These are phyloP conservation scores for Neurospora sp. DNA, from an alignment of 2,329 filamentous ascomycete species.

Conservation along the genomic window DNA sequence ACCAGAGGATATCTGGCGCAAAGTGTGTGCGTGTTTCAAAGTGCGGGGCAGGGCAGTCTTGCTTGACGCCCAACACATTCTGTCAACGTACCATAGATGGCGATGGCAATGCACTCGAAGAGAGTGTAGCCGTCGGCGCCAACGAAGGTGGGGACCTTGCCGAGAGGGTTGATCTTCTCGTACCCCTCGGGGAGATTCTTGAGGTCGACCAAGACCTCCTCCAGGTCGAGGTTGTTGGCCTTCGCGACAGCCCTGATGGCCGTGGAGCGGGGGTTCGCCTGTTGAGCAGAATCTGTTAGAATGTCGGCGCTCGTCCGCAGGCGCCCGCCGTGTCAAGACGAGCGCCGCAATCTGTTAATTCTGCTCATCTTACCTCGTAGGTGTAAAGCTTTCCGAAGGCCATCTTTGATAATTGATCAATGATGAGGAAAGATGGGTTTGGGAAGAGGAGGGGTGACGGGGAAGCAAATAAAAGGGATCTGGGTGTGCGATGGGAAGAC, in stretches of 20 bases:
- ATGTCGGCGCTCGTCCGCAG: conserved; percentile 16
- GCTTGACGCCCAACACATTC: conserved; percentile 20
- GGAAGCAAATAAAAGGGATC: neutral
- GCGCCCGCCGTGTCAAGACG: neutral
- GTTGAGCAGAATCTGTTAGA: conserved; percentile 9
- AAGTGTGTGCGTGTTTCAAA: conserved; percentile 5
- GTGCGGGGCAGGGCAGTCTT: conserved; percentile 7
- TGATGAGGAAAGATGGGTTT: conserved; percentile 17
- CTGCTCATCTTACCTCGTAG: conserved; percentile 50
- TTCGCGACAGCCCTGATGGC: conserved; percentile 89
- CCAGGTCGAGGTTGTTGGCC: conserved; percentile 90
- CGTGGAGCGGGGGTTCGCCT: conserved; percentile 86
- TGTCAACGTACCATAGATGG: conserved; percentile 81
- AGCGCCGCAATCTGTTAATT: neutral
- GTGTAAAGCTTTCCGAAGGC: conserved; percentile 97
- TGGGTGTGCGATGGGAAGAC: conserved; percentile 6
- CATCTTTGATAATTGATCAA: conserved; percentile 51
- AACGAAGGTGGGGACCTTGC: conserved; percentile 88
- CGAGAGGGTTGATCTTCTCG: conserved; percentile 74
- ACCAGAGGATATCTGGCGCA: conserved; percentile 5
- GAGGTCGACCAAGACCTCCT: conserved; percentile 62
- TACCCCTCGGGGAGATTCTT: conserved; percentile 64
- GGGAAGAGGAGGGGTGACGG: conserved; percentile 6
- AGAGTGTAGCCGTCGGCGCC: conserved; percentile 86
- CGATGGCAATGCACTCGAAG: conserved; percentile 85